Conservation (phyloP, 2,329 filamentous ascomycete genomes). For the Clarireedia paspali region DNA sequence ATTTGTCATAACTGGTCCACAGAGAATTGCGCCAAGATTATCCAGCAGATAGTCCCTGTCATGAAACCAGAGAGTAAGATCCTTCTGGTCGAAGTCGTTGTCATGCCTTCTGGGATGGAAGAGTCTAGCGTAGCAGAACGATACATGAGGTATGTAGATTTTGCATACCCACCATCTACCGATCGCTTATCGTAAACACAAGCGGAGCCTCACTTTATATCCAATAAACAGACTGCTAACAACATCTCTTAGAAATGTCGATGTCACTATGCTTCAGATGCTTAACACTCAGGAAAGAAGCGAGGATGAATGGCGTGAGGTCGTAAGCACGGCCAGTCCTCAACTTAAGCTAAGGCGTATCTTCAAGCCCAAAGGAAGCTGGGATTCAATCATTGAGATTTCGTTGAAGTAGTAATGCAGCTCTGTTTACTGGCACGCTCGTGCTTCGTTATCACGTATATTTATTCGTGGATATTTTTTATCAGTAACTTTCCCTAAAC, state of each 20-base stretch:
- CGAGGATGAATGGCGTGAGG: not conserved
- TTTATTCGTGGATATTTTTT: no score
- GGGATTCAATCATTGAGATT: constrained; percentile 5
- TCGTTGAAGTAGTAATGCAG: not conserved
- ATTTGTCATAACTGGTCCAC: constrained; percentile 29
- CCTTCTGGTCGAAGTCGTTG: constrained; percentile 6
- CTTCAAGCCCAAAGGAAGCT: not conserved
- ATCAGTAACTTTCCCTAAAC: no score
- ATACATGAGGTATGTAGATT: not conserved
- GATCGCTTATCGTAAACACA: no score
- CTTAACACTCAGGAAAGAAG: constrained; percentile 3
- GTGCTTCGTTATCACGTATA: no score
- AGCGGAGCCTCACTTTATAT: not conserved
- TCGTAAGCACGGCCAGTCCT: not conserved
- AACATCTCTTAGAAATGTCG: not conserved
- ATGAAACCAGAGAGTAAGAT: constrained; percentile 18
- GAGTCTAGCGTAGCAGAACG: not conserved
- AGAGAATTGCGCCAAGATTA: constrained; percentile 7
- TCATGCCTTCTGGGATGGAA: not conserved
- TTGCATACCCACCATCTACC: no score
- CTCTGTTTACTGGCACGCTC: no score
- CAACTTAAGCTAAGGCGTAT: not conserved
- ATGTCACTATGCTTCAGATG: constrained; percentile 7
- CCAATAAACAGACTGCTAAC: not conserved
- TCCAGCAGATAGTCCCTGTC: constrained; percentile 16